Percentiles rank a stretch among this genome's conserved stretches.
phyloP scores from a whole-genome alignment of 306 rosid genomes.

The Quercus glauca region DNA sequence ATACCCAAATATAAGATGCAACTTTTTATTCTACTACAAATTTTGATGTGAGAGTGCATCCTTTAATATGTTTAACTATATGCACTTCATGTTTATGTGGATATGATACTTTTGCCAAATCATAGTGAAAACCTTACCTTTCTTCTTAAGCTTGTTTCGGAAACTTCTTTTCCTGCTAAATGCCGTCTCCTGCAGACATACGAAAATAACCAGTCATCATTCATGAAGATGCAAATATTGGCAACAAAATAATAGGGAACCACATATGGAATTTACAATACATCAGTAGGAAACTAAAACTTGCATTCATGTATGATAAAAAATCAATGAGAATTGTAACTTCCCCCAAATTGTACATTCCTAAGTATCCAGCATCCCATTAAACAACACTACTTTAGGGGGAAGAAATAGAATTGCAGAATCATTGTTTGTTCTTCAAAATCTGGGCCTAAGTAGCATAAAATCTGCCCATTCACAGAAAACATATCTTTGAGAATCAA shows the following conservation, averaged over 20 bases:
- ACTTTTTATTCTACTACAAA: neutral
- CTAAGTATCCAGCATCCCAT: neutral
- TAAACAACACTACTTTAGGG: neutral
- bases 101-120: neutral
- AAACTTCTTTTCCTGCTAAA: conserved; percentile 97
- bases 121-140: conserved; percentile 38
- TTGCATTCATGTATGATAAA: neutral
- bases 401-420: neutral
- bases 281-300: neutral
- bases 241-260: neutral
- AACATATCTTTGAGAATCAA: neutral
- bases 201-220: conserved; percentile 16
- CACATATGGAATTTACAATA: neutral
- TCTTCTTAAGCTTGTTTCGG: conserved; percentile 86
- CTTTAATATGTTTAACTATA: neutral
- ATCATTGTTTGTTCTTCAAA: neutral
- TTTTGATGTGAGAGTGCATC: neutral
- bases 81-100: neutral
- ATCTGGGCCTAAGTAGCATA: conserved; percentile 3
- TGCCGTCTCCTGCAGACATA: conserved; percentile 71
- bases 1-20: neutral
- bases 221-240: conserved; percentile 3
- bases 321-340: neutral
- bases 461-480: conserved; percentile 2
- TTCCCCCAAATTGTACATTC: neutral